Evolutionary conservation across 106 monocot species (phyloP), one percentile per base, ranked within the genome.

Genomic region (Xerophyta viscosa): DNA sequence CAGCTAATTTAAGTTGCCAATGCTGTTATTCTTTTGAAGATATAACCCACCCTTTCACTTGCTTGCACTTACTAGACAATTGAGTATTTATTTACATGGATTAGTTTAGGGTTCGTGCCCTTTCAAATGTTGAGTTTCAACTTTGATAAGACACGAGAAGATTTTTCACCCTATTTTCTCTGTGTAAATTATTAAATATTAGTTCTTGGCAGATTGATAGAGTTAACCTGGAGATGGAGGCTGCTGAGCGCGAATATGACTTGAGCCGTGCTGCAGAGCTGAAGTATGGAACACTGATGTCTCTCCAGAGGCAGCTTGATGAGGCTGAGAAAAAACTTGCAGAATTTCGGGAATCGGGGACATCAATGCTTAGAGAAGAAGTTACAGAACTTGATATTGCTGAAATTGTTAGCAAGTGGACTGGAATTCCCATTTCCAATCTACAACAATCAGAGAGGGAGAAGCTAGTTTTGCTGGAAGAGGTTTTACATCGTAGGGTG

Each of bases 321-420:
- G 88, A 94, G 54, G 80, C 88, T 37, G 88, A 94, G 59, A 71
- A 54, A 25, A 78, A 84, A 3, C 81, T 94, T n/a, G 29, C 47
- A 31, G 88, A 94, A 62, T 88, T 84, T 57, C 80, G 57, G 30
- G 54, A 68, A 14, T 88, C 94, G 0, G 88, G 84, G 10, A 84
- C 81, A 2, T 88, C 94, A 10, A 63, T 88, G 72, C 88, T 88
- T 42, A 60, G 88, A 25, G 94, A 94, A 77, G 94, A 88, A 55
- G 94, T 94, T 22, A 78, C 88, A 17, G 88, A 81, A 19, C 37
- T 75, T 41, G 94, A 94, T 52, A 94, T 94, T 36, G 84, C 88
- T 33, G 94, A 94, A 43, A 84, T 94, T 41, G 94, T 88, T 2
- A 84, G 84, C 66, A 94, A 88, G 54, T 94, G 88, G 94, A 94